Base-by-base conservation (phyloP, 331 rosid species). In the Saraca asoca region DNA sequence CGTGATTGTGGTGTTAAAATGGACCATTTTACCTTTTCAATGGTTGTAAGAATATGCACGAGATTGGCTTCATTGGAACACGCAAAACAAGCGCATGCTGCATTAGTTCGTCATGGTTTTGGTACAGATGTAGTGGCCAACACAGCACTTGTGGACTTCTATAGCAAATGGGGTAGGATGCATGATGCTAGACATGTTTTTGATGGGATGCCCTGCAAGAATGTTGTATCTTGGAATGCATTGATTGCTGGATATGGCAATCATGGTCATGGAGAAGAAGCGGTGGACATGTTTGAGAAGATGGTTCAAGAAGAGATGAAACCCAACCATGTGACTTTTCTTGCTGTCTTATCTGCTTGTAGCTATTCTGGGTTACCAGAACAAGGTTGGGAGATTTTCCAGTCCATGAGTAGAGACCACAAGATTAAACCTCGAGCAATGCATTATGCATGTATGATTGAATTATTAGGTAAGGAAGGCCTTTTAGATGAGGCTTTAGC, bases 401-500 rank as follows among this genome's bases (percentile, higher is more conserved):
- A 82, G 48, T 83, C 88, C 20, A 89, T 91, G 96, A 69, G 71
- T 46, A 76, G 73, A 62, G 95, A 85, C 76, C 76, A 87, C 80
- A 92, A 80, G 65, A 64, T 87, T 34, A 87, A 80, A 72, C 95
- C 96, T 35, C 91, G 95, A 12, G 88, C 98, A 14, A 92, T 92
- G 96, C 98, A 92, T 73, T 89, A 75, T 62, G 88, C 96, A 0
- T 91, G 96, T 72, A 89, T 91, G 93, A 75, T 91, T 34, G 98
- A 91, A 66, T 75, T 91, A 75, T 83, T 91, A 18, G 98, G 98
- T 31, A 79, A 83, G 58, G 93, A 89, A 62, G 96, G 96, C 31
- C 83, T 80, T 19, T 52, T 89, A 60, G 89, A 85, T n/a, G 96
- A 91, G 70, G 96, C 95, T 18, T 79, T 67, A 61, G 92, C 85